These are phyloP conservation scores for Ceratocystis ficicola DNA, from an alignment of 2,329 filamentous ascomycete genomes.

Conservation along the genomic window DNA sequence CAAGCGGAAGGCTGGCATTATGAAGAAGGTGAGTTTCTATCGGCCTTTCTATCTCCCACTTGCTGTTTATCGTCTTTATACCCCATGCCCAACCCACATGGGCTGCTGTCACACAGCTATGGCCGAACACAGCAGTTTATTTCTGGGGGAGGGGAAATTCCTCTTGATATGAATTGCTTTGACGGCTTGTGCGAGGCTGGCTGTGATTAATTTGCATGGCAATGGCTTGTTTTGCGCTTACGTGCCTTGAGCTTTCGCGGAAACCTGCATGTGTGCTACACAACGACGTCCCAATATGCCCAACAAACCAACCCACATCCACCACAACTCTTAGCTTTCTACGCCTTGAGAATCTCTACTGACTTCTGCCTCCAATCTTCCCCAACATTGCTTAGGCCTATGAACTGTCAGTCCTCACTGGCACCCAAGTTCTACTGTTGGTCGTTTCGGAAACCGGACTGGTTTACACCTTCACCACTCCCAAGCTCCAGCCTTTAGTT, in stretches of 20 bases:
- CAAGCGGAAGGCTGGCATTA: slow-evolving; percentile 98
- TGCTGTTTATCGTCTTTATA: background rate
- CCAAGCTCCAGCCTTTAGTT: slow-evolving; percentile 93
- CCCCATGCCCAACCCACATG: background rate
- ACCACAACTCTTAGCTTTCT: background rate
- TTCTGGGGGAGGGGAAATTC: background rate
- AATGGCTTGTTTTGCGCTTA: background rate
- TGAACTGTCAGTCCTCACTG: slow-evolving; percentile 91
- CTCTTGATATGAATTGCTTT: background rate
- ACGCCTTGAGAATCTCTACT: slow-evolving; percentile 15
- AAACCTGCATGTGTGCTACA: background rate
- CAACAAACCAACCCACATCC: background rate
- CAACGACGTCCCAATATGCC: slow-evolving; percentile 5
- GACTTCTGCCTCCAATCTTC: slow-evolving; percentile 18
- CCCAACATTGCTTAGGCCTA: slow-evolving; percentile 55
- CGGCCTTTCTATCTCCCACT: background rate
- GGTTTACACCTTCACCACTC: slow-evolving; percentile 96
- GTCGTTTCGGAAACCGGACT: slow-evolving; percentile 95
- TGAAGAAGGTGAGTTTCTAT: slow-evolving; percentile 80
- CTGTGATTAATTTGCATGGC: background rate
- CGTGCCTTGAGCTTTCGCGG: background rate
- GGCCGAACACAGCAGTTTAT: background rate
- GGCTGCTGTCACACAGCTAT: background rate
- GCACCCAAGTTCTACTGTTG: slow-evolving; percentile 90
- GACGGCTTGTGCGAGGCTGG: background rate